Evolutionary conservation across 75 land plant genomes (phyloP).

Genomic region (Pseudotsuga menziesii): DNA sequence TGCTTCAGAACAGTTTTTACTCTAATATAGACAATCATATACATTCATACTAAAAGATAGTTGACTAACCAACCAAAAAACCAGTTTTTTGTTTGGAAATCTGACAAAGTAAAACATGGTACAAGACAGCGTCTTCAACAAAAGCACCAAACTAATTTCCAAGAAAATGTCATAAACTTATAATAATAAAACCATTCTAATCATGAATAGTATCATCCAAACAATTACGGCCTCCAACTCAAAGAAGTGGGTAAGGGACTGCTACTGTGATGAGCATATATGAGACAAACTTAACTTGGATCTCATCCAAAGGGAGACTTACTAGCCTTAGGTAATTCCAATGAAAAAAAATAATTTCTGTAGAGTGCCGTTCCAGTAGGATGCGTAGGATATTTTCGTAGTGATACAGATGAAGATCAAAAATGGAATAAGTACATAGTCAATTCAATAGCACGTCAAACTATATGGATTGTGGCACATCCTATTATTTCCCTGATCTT

Average conservation of each 20-base stretch:
- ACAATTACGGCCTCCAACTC: background rate
- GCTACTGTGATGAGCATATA: background rate
- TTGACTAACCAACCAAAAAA: too few relatives aligned
- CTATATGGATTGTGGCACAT: background rate
- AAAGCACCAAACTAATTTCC: background rate
- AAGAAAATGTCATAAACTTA: background rate
- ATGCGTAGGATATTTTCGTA: too few relatives aligned
- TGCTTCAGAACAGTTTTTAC: too few relatives aligned
- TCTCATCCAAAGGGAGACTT: background rate
- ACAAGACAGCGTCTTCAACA: background rate
- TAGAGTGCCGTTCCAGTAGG: too few relatives aligned
- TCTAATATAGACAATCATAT: too few relatives aligned
- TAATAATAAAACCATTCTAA: background rate
- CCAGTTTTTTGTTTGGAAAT: too few relatives aligned
- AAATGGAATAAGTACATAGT: background rate
- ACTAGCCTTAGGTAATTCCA: background rate
- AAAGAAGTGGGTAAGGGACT: background rate
- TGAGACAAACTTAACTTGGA: background rate
- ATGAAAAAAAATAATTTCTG: too few relatives aligned
- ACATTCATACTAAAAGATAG: too few relatives aligned
- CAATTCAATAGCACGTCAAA: background rate
- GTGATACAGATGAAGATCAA: too few relatives aligned
- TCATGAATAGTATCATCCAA: background rate
- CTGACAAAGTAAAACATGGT: too few relatives aligned
- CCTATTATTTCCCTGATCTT: background rate